Percentiles rank a stretch among this genome's conserved stretches.
These are phyloP conservation scores for Nigrospora osmanthi DNA, from an alignment of 2,329 filamentous ascomycete genomes.

Conservation along the genomic window DNA sequence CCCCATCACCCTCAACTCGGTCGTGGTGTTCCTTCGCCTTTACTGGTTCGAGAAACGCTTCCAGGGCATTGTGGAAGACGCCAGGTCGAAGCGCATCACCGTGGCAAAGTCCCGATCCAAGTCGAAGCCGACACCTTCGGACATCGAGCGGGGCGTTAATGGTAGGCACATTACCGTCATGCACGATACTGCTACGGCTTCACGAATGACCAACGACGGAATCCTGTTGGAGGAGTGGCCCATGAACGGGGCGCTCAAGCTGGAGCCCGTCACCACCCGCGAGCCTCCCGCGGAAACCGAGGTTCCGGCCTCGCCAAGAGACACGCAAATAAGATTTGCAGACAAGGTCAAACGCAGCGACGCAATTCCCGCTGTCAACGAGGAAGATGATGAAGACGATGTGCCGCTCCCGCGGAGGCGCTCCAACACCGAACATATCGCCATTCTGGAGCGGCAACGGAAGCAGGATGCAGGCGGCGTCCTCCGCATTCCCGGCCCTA, in stretches of 20 bases:
- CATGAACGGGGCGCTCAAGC: constrained; percentile 17
- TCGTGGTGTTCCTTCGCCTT: constrained; percentile 83
- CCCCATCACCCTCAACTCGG: constrained; percentile 76
- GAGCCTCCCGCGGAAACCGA: constrained; percentile 5
- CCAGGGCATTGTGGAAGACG: constrained; percentile 71
- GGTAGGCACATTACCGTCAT: constrained; percentile 60
- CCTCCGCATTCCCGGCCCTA: constrained; percentile 81
- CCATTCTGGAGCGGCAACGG: constrained; percentile 78
- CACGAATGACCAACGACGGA: constrained; percentile 54
- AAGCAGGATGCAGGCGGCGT: constrained; percentile 64
- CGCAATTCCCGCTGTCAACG: constrained; percentile 24
- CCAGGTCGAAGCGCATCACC: constrained; percentile 56
- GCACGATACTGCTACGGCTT: constrained; percentile 44
- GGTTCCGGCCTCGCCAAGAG: constrained; percentile 6
- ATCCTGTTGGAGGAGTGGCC: constrained; percentile 38
- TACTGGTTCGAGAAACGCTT: constrained; percentile 99
- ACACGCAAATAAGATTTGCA: constrained; percentile 58
- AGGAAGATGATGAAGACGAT: constrained; percentile 36
- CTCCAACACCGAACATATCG: constrained; percentile 72
- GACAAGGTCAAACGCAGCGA: constrained; percentile 56
- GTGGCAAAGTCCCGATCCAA: constrained; percentile 54
- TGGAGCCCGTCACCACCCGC: constrained; percentile 10
- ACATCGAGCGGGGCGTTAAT: constrained; percentile 56
- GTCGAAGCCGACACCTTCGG: constrained; percentile 32
- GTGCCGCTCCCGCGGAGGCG: constrained; percentile 42